Conservation (phyloP, 148 eudicot genomes). For the Persicaria tinctoria region DNA sequence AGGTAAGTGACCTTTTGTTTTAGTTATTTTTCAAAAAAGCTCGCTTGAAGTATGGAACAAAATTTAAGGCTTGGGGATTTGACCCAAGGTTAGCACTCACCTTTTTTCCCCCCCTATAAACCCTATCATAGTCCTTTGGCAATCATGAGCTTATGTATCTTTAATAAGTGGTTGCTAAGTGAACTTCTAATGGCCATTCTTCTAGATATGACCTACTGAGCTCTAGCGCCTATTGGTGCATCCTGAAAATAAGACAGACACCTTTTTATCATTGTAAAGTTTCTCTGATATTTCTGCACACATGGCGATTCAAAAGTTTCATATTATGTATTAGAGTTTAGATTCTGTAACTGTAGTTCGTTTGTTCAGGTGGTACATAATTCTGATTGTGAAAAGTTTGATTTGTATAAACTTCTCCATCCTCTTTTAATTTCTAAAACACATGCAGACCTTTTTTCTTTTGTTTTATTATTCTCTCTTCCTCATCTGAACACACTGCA, state of each 20-base stretch:
- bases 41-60: neutral
- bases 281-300: neutral
- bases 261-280: neutral
- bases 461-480: neutral
- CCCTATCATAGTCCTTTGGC: neutral
- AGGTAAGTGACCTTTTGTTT: slow-evolving; percentile 37
- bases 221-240: neutral
- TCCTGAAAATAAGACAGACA: neutral
- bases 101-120: neutral
- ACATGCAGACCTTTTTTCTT: neutral
- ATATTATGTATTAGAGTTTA: neutral
- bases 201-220: neutral
- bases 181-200: neutral
- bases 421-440: neutral
- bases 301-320: neutral
- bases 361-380: neutral
- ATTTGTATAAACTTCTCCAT: neutral
- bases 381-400: neutral
- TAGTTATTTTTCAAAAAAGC: neutral
- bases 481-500: neutral
- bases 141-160: neutral
- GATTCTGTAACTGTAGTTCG: neutral
- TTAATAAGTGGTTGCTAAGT: neutral
- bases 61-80: neutral
- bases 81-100: neutral